A percentile compares a stretch with the other conserved stretches of the same genome.
phyloP scores from a whole-genome alignment of 2,329 filamentous ascomycete species.

The Colletotrichum camelliae region DNA sequence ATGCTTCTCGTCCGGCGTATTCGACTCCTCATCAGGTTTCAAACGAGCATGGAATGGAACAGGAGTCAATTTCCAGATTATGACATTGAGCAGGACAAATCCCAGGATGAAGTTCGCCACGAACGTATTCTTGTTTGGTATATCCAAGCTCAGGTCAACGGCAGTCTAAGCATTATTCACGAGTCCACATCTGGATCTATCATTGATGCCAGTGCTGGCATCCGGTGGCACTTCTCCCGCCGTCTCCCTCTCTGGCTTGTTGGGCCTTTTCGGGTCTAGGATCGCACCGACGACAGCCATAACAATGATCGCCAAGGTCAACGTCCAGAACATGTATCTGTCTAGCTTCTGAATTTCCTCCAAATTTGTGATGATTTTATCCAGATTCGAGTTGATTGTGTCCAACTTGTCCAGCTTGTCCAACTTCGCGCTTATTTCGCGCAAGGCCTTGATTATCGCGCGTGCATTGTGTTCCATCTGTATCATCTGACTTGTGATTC shows the following conservation, averaged over 20 bases:
- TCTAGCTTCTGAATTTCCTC: too few relatives aligned
- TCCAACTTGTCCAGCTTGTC: too few relatives aligned
- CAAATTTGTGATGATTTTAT: too few relatives aligned
- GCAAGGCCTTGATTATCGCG: not conserved
- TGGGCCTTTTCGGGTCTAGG: fast-evolving
- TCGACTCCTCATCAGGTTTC: not conserved
- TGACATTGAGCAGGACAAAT: not conserved
- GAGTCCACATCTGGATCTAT: fast-evolving
- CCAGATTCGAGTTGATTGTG: too few relatives aligned
- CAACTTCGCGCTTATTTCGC: not conserved
- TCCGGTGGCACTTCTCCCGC: fast-evolving
- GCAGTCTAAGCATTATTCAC: fast-evolving
- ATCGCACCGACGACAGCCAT: not conserved
- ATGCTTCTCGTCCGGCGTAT: too few relatives aligned
- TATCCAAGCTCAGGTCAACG: too few relatives aligned
- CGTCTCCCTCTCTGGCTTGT: not conserved
- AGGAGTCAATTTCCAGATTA: not conserved
- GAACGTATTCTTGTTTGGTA: too few relatives aligned
- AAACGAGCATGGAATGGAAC: not conserved
- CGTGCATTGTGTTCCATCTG: not conserved
- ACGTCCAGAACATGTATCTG: fast-evolving
- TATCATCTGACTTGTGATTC: too few relatives aligned
- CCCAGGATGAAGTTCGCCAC: too few relatives aligned
- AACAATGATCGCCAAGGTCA: not conserved
- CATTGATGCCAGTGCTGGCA: not conserved